Evolutionary conservation across 306 rosid genomes (phyloP).

Genomic region (Lathyrus oleraceus): DNA sequence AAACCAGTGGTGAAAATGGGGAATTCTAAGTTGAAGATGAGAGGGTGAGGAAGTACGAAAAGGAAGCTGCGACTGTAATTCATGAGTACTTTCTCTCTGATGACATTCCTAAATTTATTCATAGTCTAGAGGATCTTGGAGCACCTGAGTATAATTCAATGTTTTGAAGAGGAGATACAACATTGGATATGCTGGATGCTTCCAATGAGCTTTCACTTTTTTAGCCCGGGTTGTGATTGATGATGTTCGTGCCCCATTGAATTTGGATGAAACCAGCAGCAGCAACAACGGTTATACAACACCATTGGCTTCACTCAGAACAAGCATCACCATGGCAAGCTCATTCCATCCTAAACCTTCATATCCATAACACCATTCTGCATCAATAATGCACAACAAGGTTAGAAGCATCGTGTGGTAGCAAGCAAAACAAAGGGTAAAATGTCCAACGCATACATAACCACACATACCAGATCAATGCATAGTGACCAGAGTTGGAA

Average conservation of each 20-base stretch:
- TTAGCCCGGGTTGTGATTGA: constrained; percentile 95
- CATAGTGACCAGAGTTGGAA: no score
- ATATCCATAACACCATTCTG: no score
- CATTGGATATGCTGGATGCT: constrained; percentile 90
- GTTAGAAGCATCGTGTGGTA: no score
- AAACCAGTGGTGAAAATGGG: no score
- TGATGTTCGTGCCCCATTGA: constrained; percentile 88
- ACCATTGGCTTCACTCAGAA: no score
- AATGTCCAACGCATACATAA: no score
- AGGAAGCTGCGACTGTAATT: constrained; percentile 80
- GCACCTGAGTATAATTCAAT: constrained; percentile 75
- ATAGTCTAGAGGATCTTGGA: constrained; percentile 87
- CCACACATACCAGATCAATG: no score
- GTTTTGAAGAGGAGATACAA: constrained; percentile 91
- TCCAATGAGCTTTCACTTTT: constrained; percentile 91
- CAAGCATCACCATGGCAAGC: no score
- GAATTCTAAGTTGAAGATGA: constrained; percentile 61
- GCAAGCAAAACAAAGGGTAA: no score
- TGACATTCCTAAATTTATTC: constrained; percentile 91
- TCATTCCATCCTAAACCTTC: no score
- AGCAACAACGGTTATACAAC: no score
- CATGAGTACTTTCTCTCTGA: constrained; percentile 94
- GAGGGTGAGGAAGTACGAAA: constrained; percentile 66
- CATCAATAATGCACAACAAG: no score
- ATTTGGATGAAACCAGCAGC: constrained; percentile 79